Conservation (phyloP, 1,139 yeast species). For the Debaryomyces fabryi region DNA sequence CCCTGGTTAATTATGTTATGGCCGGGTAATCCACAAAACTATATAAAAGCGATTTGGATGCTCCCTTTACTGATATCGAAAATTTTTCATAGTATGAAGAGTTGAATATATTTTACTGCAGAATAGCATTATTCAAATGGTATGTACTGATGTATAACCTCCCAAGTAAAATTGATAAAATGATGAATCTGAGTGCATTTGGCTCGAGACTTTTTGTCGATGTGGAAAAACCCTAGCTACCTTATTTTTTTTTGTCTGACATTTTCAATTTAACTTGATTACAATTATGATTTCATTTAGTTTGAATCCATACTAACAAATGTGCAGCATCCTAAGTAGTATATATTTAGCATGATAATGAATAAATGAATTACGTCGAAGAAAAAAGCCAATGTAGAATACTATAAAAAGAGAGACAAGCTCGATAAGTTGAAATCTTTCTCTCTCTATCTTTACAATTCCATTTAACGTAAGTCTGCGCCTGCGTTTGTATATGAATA, state of each 20-base stretch:
- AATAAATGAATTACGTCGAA: neutral
- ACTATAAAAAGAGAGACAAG: neutral
- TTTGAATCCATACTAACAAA: conserved; percentile 1
- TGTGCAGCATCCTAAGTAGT: neutral
- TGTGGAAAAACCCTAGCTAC: conserved; percentile 95
- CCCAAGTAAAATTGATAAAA: conserved; percentile 17
- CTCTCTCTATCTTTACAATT: too few species aligned
- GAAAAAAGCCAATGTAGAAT: neutral
- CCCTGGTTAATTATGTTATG: neutral
- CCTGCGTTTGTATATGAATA: too few species aligned
- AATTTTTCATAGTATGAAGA: neutral
- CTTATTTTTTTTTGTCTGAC: conserved; percentile 52
- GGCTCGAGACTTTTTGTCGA: conserved; percentile 92
- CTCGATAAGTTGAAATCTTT: neutral
- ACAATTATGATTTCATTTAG: neutral
- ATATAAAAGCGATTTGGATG: neutral
- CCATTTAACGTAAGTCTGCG: too few species aligned
- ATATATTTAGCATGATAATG: neutral
- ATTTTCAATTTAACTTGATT: conserved; percentile 1
- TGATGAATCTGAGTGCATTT: conserved; percentile 93
- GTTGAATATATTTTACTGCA: neutral
- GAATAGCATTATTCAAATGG: conserved; percentile 1
- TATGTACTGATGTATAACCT: neutral
- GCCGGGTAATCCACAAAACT: neutral
- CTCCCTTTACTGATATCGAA: neutral